Evolutionary conservation across 441 rosid genomes (phyloP).

Genomic region (Gossypium trilobum): DNA sequence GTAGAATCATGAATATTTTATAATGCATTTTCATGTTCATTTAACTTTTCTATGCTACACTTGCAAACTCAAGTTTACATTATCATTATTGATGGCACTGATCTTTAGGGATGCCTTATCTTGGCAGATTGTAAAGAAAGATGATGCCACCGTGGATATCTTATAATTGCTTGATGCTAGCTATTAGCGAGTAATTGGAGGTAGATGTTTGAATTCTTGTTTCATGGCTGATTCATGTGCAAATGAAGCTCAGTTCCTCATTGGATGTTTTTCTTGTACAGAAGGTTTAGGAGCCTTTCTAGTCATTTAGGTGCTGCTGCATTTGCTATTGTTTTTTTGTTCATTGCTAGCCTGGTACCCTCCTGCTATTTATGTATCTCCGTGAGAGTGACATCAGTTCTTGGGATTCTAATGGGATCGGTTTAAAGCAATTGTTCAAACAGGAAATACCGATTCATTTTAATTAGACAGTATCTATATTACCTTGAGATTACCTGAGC

Average conservation of each 20-base stretch:
- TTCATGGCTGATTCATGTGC: not conserved
- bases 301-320: not conserved
- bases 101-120: not conserved
- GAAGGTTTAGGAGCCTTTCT: not conserved
- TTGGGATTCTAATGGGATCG: not conserved
- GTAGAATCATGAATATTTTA: not conserved
- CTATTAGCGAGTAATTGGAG: not conserved
- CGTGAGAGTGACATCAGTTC: not conserved
- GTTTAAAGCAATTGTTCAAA: not conserved
- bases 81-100: not conserved
- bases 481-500: not conserved
- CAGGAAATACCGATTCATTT: not conserved
- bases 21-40: not conserved
- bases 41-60: not conserved
- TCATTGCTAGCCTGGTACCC: not conserved
- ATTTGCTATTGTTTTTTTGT: not conserved
- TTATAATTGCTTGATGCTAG: conserved; percentile 11
- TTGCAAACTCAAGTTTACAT: conserved; percentile 4
- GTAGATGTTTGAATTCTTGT: not conserved
- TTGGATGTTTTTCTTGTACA: not conserved
- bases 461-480: not conserved
- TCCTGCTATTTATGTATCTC: not conserved
- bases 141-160: conserved; percentile 17
- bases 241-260: not conserved
- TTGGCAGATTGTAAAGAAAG: conserved; percentile 41